Evolutionary conservation across 495 filamentous ascomycete species (phyloP), one percentile per base, ranked within the genome.

Genomic region (Lepidopterella palustris): DNA sequence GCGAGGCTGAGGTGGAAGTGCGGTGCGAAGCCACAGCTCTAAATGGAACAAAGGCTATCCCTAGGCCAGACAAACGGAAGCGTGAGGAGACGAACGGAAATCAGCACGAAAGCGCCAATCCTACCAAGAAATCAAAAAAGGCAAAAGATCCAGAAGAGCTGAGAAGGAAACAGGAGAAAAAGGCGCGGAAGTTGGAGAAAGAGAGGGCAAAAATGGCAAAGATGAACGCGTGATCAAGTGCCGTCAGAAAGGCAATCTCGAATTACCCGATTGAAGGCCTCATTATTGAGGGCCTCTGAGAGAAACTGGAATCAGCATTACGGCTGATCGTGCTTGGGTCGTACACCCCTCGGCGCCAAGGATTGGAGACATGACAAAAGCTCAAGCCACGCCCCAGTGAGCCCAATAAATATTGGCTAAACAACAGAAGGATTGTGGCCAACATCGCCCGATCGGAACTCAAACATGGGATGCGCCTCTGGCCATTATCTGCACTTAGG

Each of bases 1-100:
- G 60, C 26, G 80, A 73, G 39, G 51, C 21, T 5, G 70, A 80
- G 59, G 76, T 72, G 2, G 62, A 68, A 69, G 64, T 56, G 13
- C 13, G 52, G 10, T n/a, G 51, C 27, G 59, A 59, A 15, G 45
- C 53, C 2, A 57, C 55, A 18, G 40, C 58, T 0, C 59, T 59
- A 20, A 63, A 60, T 26, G 56, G 52, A 35, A 25, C 24, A 5
- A 32, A 42, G 15, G 9, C 20, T 11, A 13, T 47, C 8, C 53
- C 40, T 5, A 64, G 53, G 25, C 35, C 55, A 0, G 51, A 62
- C 52, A 70, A 70, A 53, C 61, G 65, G 27, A 68, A 63, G 47
- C 62, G 57, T 18, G 58, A 62, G 4, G 40, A 55, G 3, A 32
- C 26, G 40, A 48, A 60, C 50, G 59, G 55, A n/a, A 52, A 28